A percentile compares a stretch with the other conserved stretches of the same genome.
Conservation (phyloP, 2,329 filamentous ascomycete genomes). For the Xylariaceae sp. region DNA sequence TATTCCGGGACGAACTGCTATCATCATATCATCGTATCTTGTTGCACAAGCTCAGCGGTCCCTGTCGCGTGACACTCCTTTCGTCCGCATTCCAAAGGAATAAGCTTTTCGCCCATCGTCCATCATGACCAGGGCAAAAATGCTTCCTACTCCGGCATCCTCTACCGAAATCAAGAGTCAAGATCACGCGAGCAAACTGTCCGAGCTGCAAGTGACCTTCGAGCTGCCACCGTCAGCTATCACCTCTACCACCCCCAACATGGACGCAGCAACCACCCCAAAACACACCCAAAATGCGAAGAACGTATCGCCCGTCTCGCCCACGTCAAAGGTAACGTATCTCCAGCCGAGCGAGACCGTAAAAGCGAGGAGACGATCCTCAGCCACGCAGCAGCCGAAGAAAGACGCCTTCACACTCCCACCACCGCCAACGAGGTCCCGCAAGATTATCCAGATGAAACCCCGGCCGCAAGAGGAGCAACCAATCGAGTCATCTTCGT, state of each 20-base stretch:
- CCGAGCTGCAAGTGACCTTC: constrained; percentile 64
- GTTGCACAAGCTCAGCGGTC: constrained; percentile 2
- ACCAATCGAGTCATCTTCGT: constrained; percentile 22
- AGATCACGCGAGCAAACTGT: constrained; percentile 58
- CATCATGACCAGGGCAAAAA: constrained; percentile 60
- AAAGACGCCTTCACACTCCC: constrained; percentile 75
- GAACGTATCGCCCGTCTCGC: constrained; percentile 30
- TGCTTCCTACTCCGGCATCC: constrained; percentile 73
- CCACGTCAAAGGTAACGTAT: constrained; percentile 33
- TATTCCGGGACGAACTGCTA: constrained; percentile 4
- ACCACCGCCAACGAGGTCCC: constrained; percentile 83
- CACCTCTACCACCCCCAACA: constrained; percentile 14
- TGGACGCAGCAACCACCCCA: constrained; percentile 36
- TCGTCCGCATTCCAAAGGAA: background rate
- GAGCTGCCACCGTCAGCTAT: constrained; percentile 75
- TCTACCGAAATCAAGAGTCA: constrained; percentile 76
- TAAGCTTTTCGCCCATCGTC: background rate
- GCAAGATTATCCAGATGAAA: constrained; percentile 99
- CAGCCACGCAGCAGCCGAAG: constrained; percentile 42
- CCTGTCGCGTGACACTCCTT: constrained; percentile 18
- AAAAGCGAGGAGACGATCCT: constrained; percentile 51
- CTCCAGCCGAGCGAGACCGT: constrained; percentile 46
- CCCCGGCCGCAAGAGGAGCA: constrained; percentile 47
- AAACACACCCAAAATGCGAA: too few relatives aligned
- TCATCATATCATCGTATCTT: constrained; percentile 3